Base-by-base conservation (phyloP, 2,329 filamentous ascomycete species). In the Ophiocordyceps robertsii region DNA sequence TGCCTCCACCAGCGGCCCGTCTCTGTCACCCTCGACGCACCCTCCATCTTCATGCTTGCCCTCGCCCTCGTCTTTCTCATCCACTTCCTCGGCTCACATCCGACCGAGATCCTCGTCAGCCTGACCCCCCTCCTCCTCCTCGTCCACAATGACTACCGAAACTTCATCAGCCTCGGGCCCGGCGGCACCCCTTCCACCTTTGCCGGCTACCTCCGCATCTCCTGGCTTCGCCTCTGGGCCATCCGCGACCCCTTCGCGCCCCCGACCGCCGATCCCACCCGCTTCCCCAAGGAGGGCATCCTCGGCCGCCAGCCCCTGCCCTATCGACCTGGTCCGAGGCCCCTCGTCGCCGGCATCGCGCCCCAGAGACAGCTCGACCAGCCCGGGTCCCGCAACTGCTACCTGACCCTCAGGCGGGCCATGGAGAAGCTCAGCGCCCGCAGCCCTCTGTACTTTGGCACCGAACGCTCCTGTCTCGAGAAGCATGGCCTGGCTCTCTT, bases 401-500 rank as follows among this genome's bases (percentile, higher is more conserved):
- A 80, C 57, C 55, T 63, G n/a, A 58, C 64, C 13, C 68, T 87
- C 4, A 66, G 70, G 2, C 53, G 59, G 1, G 67, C 70, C 2
- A 67, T 87, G 39, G 61, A 70, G 43, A 57, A 58, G 4, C 65
- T 86, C 21, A 68, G 68, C 11, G 49, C 56, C 2, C 53, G 52
- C n/a, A 62, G 67, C 50, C 68, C 68, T 3, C 60, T 63, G 1
- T 60, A 60, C 14, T 67, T 82, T 43, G 73, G 69, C 53, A 75
- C 79, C 9, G 82, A 75, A 0, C 81, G 73, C 1, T 86, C 80
- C 1, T 89, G 83, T 55, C 80, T 92, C 50, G 86, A 92, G 60
- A 90, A 89, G 64, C 80, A 90, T 55, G 82, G 82, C 36, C 72
- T 85, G 6, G 85, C 81, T 0, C 69, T 93, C 0, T 92, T 90